These are phyloP conservation scores for Tricholoma sp. DNA, from an alignment of 768 basidiomycete species.

Conservation along the genomic window DNA sequence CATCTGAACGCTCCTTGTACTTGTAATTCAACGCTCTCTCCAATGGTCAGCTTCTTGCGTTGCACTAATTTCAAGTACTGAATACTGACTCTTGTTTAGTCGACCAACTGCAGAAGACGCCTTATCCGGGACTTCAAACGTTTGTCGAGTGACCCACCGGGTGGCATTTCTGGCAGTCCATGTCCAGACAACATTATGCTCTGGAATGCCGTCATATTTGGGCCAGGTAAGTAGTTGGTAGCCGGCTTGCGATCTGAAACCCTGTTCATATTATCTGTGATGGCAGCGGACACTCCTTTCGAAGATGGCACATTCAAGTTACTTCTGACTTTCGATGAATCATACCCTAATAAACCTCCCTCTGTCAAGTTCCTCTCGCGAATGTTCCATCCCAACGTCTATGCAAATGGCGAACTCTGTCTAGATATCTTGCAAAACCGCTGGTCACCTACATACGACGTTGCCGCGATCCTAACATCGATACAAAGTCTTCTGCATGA, in stretches of 20 bases:
- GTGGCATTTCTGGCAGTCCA: constrained; percentile 95
- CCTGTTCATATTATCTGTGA: not conserved
- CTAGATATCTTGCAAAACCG: constrained; percentile 98
- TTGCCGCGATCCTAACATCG: constrained; percentile 94
- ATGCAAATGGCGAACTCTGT: constrained; percentile 96
- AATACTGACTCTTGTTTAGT: constrained; percentile 41
- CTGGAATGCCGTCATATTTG: constrained; percentile 99
- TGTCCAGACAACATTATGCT: constrained; percentile 99
- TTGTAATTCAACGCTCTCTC: not conserved
- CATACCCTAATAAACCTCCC: constrained; percentile 98
- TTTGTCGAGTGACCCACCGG: constrained; percentile 89
- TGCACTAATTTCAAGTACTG: too few relatives aligned
- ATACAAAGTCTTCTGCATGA: constrained; percentile 96
- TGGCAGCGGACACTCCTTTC: constrained; percentile 92
- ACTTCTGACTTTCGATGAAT: constrained; percentile 91
- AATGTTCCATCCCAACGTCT: constrained; percentile 99
- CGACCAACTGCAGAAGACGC: constrained; percentile 89
- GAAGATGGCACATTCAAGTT: constrained; percentile 99
- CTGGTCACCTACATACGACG: constrained; percentile 99
- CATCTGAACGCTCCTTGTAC: not conserved
- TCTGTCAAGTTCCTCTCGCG: constrained; percentile 94
- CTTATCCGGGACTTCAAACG: constrained; percentile 98
- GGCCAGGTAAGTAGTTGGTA: constrained; percentile 67
- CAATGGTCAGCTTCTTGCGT: not conserved
- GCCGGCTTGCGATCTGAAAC: not conserved